phyloP scores from a whole-genome alignment of 495 filamentous ascomycete species.

The Schizothecium vesticola region DNA sequence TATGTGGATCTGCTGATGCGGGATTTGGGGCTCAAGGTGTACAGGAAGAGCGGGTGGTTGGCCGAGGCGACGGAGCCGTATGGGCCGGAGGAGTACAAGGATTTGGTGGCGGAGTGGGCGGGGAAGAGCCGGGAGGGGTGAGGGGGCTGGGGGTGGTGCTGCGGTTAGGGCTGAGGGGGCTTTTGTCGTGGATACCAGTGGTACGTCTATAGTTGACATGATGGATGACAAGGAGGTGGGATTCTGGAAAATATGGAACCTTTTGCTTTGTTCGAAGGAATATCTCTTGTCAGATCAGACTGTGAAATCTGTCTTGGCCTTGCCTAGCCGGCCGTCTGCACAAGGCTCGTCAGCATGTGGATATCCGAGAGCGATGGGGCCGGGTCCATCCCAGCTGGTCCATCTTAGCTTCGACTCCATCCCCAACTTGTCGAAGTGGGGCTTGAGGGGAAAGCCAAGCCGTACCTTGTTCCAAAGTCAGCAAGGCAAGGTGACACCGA shows the following conservation, averaged over 20 bases:
- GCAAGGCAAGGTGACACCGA: too few species aligned
- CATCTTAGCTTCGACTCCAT: background rate
- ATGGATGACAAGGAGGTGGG: background rate
- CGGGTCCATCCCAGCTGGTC: background rate
- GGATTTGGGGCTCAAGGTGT: constrained; percentile 54
- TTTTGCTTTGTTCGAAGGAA: background rate
- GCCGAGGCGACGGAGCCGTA: constrained; percentile 52
- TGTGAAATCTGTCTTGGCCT: background rate
- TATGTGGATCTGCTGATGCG: constrained; percentile 67
- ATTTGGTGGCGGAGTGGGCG: constrained; percentile 54
- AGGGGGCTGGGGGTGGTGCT: background rate
- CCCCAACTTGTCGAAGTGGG: background rate
- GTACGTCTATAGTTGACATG: background rate
- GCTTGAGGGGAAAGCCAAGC: background rate
- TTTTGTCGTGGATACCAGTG: background rate
- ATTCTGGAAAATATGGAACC: background rate
- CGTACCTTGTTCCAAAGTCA: background rate
- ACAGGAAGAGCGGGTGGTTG: constrained; percentile 42
- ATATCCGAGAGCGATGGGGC: background rate
- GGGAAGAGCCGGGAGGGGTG: background rate
- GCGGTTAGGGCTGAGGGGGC: background rate
- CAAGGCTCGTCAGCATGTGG: background rate
- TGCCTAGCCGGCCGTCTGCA: background rate
- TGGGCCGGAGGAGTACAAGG: constrained; percentile 55
- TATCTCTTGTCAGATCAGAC: background rate